phyloP scores from a whole-genome alignment of 2,329 filamentous ascomycete species.

The Sordariomycetes sp. region DNA sequence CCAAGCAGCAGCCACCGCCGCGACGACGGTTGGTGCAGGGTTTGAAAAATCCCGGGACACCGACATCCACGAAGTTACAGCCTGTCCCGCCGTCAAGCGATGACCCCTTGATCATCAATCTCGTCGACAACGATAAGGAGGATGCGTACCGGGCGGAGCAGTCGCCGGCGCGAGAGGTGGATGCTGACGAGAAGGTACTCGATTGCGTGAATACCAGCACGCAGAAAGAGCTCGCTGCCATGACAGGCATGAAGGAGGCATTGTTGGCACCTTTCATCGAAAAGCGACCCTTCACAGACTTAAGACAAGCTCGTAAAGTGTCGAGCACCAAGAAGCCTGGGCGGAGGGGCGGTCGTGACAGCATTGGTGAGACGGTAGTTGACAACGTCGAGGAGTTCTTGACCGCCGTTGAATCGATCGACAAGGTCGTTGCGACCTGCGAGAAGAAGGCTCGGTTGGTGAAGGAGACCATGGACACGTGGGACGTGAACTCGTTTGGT shows the following conservation, averaged over 20 bases:
- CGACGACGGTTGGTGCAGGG: constrained; percentile 26
- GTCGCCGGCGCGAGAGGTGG: constrained; percentile 16
- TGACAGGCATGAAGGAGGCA: constrained; percentile 65
- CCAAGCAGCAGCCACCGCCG: constrained; percentile 17
- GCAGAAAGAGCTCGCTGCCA: constrained; percentile 67
- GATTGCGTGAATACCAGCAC: constrained; percentile 77
- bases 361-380: constrained; percentile 43
- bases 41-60: constrained; percentile 14
- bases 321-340: constrained; percentile 39
- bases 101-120: constrained; percentile 22
- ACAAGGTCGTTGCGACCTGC: constrained; percentile 70
- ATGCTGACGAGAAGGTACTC: constrained; percentile 46
- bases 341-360: constrained; percentile 33
- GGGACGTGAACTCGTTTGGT: constrained; percentile 40
- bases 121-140: constrained; percentile 30
- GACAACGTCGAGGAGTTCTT: constrained; percentile 60
- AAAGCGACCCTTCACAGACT: constrained; percentile 61
- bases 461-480: constrained; percentile 33
- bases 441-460: constrained; percentile 57
- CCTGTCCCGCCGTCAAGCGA: constrained; percentile 19
- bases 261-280: constrained; percentile 61
- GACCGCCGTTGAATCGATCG: constrained; percentile 72
- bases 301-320: constrained; percentile 60
- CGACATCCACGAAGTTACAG: constrained; percentile 2
- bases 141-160: constrained; percentile 28